Evolutionary conservation across 352 stramenopile species (phyloP), one percentile per base, ranked within the genome.

Genomic region (Peronosclerospora sorghi): DNA sequence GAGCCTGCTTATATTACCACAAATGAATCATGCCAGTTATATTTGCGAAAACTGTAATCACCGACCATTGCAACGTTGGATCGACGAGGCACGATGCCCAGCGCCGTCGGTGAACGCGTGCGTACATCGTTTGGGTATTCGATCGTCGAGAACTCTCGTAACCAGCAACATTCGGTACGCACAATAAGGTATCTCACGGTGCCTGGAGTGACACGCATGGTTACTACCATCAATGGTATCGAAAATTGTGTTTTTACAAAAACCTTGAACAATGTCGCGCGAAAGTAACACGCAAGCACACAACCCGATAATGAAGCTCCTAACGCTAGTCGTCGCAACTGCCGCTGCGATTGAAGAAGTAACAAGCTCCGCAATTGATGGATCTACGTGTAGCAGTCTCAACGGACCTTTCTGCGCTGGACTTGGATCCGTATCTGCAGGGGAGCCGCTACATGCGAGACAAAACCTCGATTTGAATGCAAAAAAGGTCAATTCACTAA

Each of bases 21-120:
- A 53, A 1, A 21, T 12, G 19, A 39, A 7, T 24, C 21, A 26
- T 7, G 3, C 3, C 21, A 26, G 21, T 26, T 26, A 26, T 26
- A 3, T 3, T 26, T 26, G 3, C 4, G 6, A 6, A 6, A 26
- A 7, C 4, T 26, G 3, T 7, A 26, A 26, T 26, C 4, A 26
- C 21, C 4, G 21, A 89, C 77, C 73, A 77, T 60, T 18, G 62
- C 51, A 35, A 68, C 43, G 24, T 64, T 69, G 19, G 62, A 69
- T 24, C 59, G 63, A 51, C 72, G 72, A 41, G 70, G 70, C 60
- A 74, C 73, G 32, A 91, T 56, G 8, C 67, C 70, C 5, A 91
- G 59, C 40, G 73, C 76, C 14, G 73, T 81, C 18, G 76, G 73
- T 38, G 76, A 81, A 38, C 73, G 76, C 45, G 54, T 48, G 2